phyloP scores from a whole-genome alignment of 352 stramenopile genomes.

The Thalassiosira allenii region DNA sequence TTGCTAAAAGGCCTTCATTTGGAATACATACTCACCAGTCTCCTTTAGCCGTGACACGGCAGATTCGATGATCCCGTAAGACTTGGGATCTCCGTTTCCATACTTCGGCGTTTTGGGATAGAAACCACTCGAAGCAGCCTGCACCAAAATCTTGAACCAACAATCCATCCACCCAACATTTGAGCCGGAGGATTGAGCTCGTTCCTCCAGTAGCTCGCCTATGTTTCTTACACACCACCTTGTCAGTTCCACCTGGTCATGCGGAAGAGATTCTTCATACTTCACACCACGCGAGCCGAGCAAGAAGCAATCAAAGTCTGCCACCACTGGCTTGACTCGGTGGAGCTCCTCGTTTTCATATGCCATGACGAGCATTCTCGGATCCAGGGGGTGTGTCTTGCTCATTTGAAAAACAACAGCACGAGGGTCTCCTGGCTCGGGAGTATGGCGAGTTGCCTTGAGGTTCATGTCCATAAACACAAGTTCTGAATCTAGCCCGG shows the following conservation, averaged over 20 bases:
- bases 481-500: slow-evolving; percentile 20
- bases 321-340: slow-evolving; percentile 68
- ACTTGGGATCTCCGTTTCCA: slow-evolving; percentile 76
- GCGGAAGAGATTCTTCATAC: slow-evolving; percentile 66
- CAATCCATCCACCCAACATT: slow-evolving; percentile 60
- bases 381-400: slow-evolving; percentile 48
- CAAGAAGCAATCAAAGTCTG: slow-evolving; percentile 80
- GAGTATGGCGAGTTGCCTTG: slow-evolving; percentile 45
- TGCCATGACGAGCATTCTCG: slow-evolving; percentile 63
- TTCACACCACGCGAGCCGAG: slow-evolving; percentile 62
- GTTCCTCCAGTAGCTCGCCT: slow-evolving; percentile 55
- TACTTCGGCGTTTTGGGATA: slow-evolving; percentile 63
- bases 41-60: slow-evolving; percentile 47
- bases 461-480: slow-evolving; percentile 62
- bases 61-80: slow-evolving; percentile 72
- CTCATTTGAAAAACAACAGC: slow-evolving; percentile 51
- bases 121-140: slow-evolving; percentile 31
- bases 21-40: too few relatives aligned
- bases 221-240: slow-evolving; percentile 72
- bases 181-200: slow-evolving; percentile 8
- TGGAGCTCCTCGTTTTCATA: slow-evolving; percentile 75
- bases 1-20: too few relatives aligned
- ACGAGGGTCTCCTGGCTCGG: slow-evolving; percentile 10
- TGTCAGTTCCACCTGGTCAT: slow-evolving; percentile 68
- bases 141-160: slow-evolving; percentile 72